These are phyloP conservation scores for Trichoderma semiorbis DNA, from an alignment of 2,329 filamentous ascomycete species.

Conservation along the genomic window DNA sequence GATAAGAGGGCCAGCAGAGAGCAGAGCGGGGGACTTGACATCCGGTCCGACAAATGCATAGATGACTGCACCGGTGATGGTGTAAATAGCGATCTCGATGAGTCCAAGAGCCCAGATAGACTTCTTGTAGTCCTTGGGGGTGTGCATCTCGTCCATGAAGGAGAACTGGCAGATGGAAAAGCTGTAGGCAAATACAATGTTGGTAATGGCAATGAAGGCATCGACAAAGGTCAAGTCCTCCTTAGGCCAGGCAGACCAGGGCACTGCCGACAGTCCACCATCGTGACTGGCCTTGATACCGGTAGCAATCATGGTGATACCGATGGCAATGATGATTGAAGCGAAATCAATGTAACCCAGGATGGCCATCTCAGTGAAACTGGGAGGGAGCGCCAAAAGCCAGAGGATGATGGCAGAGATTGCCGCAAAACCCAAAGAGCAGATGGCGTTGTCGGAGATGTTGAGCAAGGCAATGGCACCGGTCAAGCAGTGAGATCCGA, in stretches of 20 bases:
- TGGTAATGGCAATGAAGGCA: constrained; percentile 59
- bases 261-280: constrained; percentile 32
- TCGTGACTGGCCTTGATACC: constrained; percentile 42
- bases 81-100: constrained; percentile 63
- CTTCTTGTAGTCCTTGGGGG: constrained; percentile 45
- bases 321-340: constrained; percentile 61
- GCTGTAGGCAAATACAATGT: constrained; percentile 70
- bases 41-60: constrained; percentile 65
- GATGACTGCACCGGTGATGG: constrained; percentile 62
- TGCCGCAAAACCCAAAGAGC: constrained; percentile 44
- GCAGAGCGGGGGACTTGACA: constrained; percentile 65
- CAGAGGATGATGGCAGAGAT: constrained; percentile 46
- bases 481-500: constrained; percentile 68
- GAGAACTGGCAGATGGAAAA: constrained; percentile 51
- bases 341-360: constrained; percentile 55
- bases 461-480: constrained; percentile 67
- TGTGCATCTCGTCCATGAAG: constrained; percentile 54
- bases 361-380: constrained; percentile 47
- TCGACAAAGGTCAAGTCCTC: constrained; percentile 46
- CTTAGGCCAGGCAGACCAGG: constrained; percentile 47
- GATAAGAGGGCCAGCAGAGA: constrained; percentile 57
- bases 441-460: constrained; percentile 53
- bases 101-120: constrained; percentile 60
- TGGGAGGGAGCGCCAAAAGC: constrained; percentile 45
- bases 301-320: constrained; percentile 64